Evolutionary conservation across 2,329 filamentous ascomycete species (phyloP), one percentile per base, ranked within the genome.

Genomic region (Trichoderma koningii): DNA sequence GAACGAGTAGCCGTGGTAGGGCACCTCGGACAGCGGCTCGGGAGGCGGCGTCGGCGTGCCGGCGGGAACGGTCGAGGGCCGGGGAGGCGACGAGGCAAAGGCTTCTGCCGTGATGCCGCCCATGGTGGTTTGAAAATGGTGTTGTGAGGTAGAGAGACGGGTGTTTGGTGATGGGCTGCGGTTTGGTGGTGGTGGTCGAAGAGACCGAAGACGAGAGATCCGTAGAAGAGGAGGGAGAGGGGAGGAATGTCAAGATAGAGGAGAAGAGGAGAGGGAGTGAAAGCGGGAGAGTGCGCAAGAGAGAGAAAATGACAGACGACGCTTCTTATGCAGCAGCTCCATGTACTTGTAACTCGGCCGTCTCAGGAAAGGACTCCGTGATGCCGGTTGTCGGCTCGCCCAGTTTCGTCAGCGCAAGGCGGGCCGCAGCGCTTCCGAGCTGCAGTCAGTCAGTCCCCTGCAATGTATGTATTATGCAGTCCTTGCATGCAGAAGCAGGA

Each of bases 1-100:
- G 70, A 89, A 89, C 64, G 76, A 77, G 79, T 89, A 89, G 26
- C 52, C 52, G 28, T 55, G 61, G 41, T 55, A 63, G 34, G 59
- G 59, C 30, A 30, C 30, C 23, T 62, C 45, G 10, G 63, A 59
- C 47, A 61, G 60, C 67, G 63, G 44, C 28, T 62, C 60, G 64
- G 64, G 64, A 42, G 64, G 34, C n/a, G 62, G 62, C 17, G 59
- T 63, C 53, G 64, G 57, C 23, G 59, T 50, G 23, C 57, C 64
- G 15, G 42, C 44, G 30, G 64, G 59, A 6, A 41, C 44, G 26
- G 19, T 34, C 38, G 53, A 26, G 5, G 48, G 55, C n/a, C 51
- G 61, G 17, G 52, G 61, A 56, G 52, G 51, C 17, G 61, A 56
- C n/a, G 61, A 55, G 15, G 59, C 59, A 53, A 62, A 62, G 2